phyloP scores from a whole-genome alignment of 2,329 filamentous ascomycete genomes.

The Aspergillus sojae region DNA sequence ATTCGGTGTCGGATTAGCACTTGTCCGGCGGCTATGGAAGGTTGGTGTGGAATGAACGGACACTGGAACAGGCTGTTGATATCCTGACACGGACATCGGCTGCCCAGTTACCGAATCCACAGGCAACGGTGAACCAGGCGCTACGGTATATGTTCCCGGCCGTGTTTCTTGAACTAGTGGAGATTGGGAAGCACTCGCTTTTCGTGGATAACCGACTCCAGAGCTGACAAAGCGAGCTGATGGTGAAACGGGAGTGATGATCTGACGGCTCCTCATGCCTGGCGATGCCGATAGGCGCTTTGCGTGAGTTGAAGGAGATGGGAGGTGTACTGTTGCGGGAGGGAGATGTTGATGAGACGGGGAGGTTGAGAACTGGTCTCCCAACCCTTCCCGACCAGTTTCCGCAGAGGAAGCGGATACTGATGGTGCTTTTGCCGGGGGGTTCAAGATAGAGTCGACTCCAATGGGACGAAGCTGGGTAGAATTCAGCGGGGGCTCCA shows the following conservation, averaged over 20 bases:
- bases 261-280: constrained; percentile 30
- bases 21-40: constrained; percentile 35
- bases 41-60: constrained; percentile 38
- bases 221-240: constrained; percentile 36
- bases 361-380: constrained; percentile 21
- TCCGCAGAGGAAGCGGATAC: constrained; percentile 16
- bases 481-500: constrained; percentile 37
- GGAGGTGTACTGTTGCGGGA: constrained; percentile 30
- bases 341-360: constrained; percentile 29
- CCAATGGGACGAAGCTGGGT: constrained; percentile 39
- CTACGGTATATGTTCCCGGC: constrained; percentile 29
- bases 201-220: constrained; percentile 32
- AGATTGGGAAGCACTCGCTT: constrained; percentile 37
- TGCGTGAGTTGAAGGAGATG: constrained; percentile 24
- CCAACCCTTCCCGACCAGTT: constrained; percentile 27
- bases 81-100: constrained; percentile 21
- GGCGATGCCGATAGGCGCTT: constrained; percentile 38
- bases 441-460: constrained; percentile 47
- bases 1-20: constrained; percentile 34
- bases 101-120: constrained; percentile 28
- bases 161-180: constrained; percentile 39
- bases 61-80: constrained; percentile 18
- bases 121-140: constrained; percentile 30
- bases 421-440: constrained; percentile 30
- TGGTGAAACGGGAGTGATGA: constrained; percentile 41